phyloP scores from a whole-genome alignment of 2,329 filamentous ascomycete genomes.

The Helicocarpus griseus region DNA sequence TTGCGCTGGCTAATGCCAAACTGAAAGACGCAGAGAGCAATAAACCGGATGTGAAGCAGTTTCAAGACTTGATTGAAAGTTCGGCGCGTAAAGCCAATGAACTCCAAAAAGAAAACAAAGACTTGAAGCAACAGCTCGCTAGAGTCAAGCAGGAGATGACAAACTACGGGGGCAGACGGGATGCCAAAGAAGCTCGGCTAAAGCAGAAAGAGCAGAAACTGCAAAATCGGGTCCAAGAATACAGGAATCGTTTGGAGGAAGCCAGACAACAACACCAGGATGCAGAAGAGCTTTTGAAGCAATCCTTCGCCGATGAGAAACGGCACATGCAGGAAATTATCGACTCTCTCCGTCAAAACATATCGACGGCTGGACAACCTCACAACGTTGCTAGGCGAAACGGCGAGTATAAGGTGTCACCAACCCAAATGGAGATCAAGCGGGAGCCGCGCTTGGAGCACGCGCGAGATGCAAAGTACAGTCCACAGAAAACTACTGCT shows the following conservation, averaged over 20 bases:
- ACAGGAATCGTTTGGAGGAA: constrained; percentile 29
- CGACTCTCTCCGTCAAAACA: constrained; percentile 24
- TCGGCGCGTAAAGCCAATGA: constrained; percentile 33
- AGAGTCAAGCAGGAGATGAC: constrained; percentile 34
- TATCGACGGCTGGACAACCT: constrained; percentile 21
- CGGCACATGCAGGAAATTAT: constrained; percentile 30
- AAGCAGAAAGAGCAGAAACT: constrained; percentile 32
- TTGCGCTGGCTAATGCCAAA: constrained; percentile 26
- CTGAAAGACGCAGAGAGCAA: constrained; percentile 25
- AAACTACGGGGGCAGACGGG: constrained; percentile 33
- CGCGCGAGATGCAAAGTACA: neutral
- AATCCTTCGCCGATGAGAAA: constrained; percentile 28
- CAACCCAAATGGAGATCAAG: neutral
- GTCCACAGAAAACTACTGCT: neutral
- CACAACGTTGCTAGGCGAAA: neutral
- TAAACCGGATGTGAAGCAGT: constrained; percentile 23
- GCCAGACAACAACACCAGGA: constrained; percentile 27
- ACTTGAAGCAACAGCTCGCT: constrained; percentile 31
- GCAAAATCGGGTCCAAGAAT: constrained; percentile 31
- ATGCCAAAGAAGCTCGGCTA: constrained; percentile 32
- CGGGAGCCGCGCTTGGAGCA: neutral
- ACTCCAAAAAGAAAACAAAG: constrained; percentile 32
- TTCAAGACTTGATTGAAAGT: constrained; percentile 26
- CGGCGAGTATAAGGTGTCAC: neutral
- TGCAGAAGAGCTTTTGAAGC: constrained; percentile 25